Conservation (phyloP, 805 yeast genomes). For the Pichia phayaonensis region DNA sequence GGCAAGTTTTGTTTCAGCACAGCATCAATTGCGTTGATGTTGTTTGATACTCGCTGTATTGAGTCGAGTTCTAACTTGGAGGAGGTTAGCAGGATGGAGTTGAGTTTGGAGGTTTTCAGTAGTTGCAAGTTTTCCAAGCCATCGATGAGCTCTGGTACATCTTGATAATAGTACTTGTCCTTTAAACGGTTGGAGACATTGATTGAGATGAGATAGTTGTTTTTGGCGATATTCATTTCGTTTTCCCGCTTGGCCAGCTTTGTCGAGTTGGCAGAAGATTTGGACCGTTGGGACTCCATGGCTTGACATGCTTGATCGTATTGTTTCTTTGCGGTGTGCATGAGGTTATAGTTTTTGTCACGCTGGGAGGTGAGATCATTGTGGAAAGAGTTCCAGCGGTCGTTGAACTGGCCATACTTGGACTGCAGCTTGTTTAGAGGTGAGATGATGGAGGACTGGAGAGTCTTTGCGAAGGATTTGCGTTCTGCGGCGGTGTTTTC, state of each 20-base stretch:
- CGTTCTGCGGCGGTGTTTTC: conserved; percentile 71
- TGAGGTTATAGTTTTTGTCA: conserved; percentile 44
- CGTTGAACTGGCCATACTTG: conserved; percentile 46
- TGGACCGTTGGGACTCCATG: conserved; percentile 75
- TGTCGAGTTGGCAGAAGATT: conserved; percentile 50
- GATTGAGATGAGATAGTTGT: conserved; percentile 71
- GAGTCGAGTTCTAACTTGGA: conserved; percentile 47
- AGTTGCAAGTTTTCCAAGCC: conserved; percentile 79
- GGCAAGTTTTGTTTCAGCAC: conserved; percentile 68
- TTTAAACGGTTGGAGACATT: conserved; percentile 83
- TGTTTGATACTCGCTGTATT: conserved; percentile 38
- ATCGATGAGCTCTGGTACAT: conserved; percentile 84
- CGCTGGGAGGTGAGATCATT: conserved; percentile 46
- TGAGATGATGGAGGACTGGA: conserved; percentile 52
- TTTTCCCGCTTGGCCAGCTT: conserved; percentile 48
- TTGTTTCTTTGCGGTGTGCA: conserved; percentile 57
- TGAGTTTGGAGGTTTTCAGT: conserved; percentile 61
- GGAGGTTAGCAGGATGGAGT: conserved; percentile 60
- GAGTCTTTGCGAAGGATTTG: conserved; percentile 47
- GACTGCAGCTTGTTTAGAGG: conserved; percentile 48
- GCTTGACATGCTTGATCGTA: conserved; percentile 75
- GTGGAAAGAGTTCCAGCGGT: conserved; percentile 50
- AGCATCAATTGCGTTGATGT: conserved; percentile 38
- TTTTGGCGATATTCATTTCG: conserved; percentile 87
- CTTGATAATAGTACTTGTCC: conserved; percentile 89